A percentile compares a stretch with the other conserved stretches of the same genome.
Conservation (phyloP, 192 early-diverging fungal species). For the Coemansia sp. region DNA sequence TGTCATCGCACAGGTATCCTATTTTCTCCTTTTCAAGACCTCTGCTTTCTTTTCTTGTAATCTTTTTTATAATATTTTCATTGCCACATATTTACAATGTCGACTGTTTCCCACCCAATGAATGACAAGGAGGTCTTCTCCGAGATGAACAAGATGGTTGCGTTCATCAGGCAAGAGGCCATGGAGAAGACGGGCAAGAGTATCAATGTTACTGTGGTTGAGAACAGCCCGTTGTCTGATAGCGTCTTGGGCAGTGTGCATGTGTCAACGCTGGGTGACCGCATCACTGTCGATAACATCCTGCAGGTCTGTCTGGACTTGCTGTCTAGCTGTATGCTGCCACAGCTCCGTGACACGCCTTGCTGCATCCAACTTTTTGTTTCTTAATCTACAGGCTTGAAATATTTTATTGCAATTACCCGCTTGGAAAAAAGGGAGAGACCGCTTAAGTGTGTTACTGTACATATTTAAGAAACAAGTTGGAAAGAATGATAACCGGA, state of each 20-base stretch:
- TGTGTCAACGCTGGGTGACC: constrained; percentile 70
- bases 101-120: constrained; percentile 60
- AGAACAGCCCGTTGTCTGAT: constrained; percentile 69
- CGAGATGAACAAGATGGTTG: constrained; percentile 99
- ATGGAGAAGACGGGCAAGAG: constrained; percentile 71
- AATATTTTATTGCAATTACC: too few species aligned
- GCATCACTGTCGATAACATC: constrained; percentile 86
- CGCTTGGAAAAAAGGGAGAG: too few species aligned
- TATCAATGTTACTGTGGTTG: constrained; percentile 38
- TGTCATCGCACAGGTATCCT: not conserved
- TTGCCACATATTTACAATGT: constrained; percentile 20
- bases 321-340: constrained; percentile 84
- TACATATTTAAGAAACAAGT: not conserved
- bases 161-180: constrained; percentile 99
- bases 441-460: not conserved
- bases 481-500: not conserved
- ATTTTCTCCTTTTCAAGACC: not conserved
- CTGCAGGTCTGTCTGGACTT: constrained; percentile 86
- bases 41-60: not conserved
- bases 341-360: constrained; percentile 83
- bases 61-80: constrained; percentile 1
- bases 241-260: constrained; percentile 86
- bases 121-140: constrained; percentile 93
- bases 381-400: not conserved
- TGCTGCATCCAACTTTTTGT: not conserved